Base-by-base conservation (phyloP, 2,329 filamentous ascomycete genomes). In the Emmonsia crescens region DNA sequence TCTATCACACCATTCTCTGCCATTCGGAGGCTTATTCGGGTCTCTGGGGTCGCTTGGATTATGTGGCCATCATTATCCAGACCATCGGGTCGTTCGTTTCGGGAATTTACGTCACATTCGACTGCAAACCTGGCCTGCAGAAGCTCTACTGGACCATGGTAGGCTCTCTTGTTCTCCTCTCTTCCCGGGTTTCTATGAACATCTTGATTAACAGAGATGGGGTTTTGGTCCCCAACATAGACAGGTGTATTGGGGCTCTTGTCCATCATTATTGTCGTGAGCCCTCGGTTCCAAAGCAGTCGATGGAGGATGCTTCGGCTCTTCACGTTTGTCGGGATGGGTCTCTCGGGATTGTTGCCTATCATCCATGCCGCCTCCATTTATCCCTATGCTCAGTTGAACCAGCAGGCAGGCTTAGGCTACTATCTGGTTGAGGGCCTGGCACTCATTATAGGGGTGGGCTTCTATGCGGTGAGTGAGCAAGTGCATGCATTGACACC, bases 221-320 rank as follows among this genome's bases (percentile, higher is more conserved):
- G n/a, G n/a, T n/a, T n/a, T n/a, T n/a, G n/a, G n/a, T n/a, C n/a
- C n/a, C n/a, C n/a, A n/a, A n/a, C n/a, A n/a, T 77, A 77, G 60
- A 69, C 76, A 44, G 68, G 70, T 8, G 61, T 77, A 73, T 61
- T 77, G 74, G 62, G 74, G 75, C 62, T 40, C 66, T 67, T n/a
- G 33, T 48, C 8, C 62, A 75, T 49, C 70, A 72, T 67, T 3
- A 65, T 74, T 19, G 68, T 74, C 29, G 64, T 75, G 33, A 69
- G 73, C 60, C 73, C 73, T 8, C 60, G 63, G 31, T 66, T 74
- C 6, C 71, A 72, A 46, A 63, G 65, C 19, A 60, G 58, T 19
- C 51, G 64, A 29, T 69, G 63, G 61, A 64, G 68, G 31, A 57
- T 60, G 48, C 63, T 69, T 48, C 68, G 68, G 58, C 62, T 64